Evolutionary conservation across 208 protist species (phyloP), one percentile per base, ranked within the genome.

Genomic region (Herpetomonas muscarum): DNA sequence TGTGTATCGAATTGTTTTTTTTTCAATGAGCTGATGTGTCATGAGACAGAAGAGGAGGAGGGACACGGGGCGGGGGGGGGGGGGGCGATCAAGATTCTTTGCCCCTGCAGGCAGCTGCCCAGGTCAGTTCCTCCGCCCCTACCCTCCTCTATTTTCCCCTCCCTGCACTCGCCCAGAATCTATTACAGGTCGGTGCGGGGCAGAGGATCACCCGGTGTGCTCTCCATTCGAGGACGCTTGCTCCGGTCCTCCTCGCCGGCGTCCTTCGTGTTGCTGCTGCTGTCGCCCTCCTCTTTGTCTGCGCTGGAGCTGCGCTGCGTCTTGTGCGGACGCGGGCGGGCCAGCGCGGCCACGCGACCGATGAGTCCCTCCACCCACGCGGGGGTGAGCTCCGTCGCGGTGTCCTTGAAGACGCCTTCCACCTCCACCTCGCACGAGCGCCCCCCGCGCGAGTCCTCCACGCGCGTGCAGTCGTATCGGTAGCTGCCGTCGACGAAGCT

Each of bases 371-470:
- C 52, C 19, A 93, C 32, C 74, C 74, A 84, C 57, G 26, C 55
- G 55, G 60, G 52, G 3, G 77, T 93, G 22, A 93, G 54, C 24
- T 77, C 67, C 1, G 45, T 51, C 30, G 30, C 44, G 15, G 42
- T 19, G 22, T 77, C 56, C 17, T 22, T 63, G 30, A 84, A 81
- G 5, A 74, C 56, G 7, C 64, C 76, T 63, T 93, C 87, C 3
- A 93, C 19, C 58, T 93, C 87, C 30, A 93, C 82, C 49, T 93
- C 87, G 46, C 68, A 87, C 54, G 22, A 56, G 3, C 51, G 31
- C 1, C 46, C 21, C 19, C 46, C 30, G 1, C 73, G 41, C 28
- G 36, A 55, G 39, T 25, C 26, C 9, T 21, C 41, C 21, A 90
- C 77, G 3, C 55, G 37, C 12, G 87, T 93, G 31, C 86, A 42